These are phyloP conservation scores for Santalum album DNA, from an alignment of 164 flowering plant species.

Conservation along the genomic window DNA sequence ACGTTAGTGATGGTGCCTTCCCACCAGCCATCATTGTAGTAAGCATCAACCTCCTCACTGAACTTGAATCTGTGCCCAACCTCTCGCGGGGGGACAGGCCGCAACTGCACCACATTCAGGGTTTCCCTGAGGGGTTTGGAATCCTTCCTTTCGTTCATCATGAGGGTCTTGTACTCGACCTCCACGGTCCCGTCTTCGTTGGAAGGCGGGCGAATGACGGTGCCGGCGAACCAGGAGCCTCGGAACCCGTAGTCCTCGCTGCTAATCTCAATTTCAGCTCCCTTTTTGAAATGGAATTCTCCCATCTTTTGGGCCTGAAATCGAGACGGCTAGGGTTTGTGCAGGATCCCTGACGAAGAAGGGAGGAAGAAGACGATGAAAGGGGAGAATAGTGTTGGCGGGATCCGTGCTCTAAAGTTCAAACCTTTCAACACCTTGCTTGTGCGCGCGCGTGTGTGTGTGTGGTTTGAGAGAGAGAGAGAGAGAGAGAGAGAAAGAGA, in stretches of 20 bases:
- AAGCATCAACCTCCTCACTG: constrained; percentile 43
- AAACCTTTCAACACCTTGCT: too few species aligned
- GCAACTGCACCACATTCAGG: constrained; percentile 17
- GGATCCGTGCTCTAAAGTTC: too few species aligned
- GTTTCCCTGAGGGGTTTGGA: constrained; percentile 21
- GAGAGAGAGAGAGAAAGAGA: too few species aligned
- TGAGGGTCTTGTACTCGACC: constrained; percentile 32
- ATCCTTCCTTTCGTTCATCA: constrained; percentile 13
- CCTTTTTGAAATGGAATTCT: constrained; percentile 5
- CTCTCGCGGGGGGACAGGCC: constrained; percentile 34
- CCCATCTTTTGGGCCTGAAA: neutral
- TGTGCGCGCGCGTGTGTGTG: too few species aligned
- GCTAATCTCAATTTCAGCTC: constrained; percentile 33
- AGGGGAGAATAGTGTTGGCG: too few species aligned
- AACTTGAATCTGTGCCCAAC: constrained; percentile 9
- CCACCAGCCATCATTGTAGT: constrained; percentile 55
- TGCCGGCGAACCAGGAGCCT: constrained; percentile 38
- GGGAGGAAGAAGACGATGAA: too few species aligned
- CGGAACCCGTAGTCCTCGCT: constrained; percentile 34
- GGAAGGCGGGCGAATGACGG: constrained; percentile 13
- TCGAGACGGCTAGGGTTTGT: too few species aligned
- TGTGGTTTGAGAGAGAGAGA: too few species aligned
- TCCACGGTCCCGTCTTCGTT: constrained; percentile 7
- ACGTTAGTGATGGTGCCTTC: constrained; percentile 31
- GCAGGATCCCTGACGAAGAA: too few species aligned